Evolutionary conservation across 179 eudicot species (phyloP).

Genomic region (Heliamphora pulchella): DNA sequence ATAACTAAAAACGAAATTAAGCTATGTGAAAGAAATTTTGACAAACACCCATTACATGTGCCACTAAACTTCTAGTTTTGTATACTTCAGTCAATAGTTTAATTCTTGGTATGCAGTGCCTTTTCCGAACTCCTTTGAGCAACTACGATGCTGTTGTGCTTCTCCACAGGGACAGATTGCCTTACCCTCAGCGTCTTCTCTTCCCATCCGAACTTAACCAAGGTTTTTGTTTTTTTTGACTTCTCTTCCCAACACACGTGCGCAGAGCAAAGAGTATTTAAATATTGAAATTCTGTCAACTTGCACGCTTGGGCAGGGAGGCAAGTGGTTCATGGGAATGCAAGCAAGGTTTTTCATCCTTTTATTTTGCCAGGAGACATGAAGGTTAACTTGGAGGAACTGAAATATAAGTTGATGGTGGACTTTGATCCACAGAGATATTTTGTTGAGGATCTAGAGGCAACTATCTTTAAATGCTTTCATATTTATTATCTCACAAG

Average conservation of each 20-base stretch:
- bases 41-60: neutral
- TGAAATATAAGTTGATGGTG: slow-evolving; percentile 67
- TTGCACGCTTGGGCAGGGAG: slow-evolving; percentile 38
- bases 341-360: slow-evolving; percentile 72
- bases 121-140: slow-evolving; percentile 90
- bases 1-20: too few species aligned
- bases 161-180: slow-evolving; percentile 71
- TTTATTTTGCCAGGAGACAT: slow-evolving; percentile 37
- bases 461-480: slow-evolving; percentile 16
- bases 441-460: slow-evolving; percentile 70
- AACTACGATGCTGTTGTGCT: slow-evolving; percentile 85
- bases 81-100: neutral
- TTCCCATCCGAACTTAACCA: slow-evolving; percentile 76
- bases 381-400: slow-evolving; percentile 43
- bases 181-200: slow-evolving; percentile 72
- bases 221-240: slow-evolving; percentile 33
- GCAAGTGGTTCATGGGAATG: slow-evolving; percentile 54
- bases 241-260: neutral
- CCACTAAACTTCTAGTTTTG: neutral
- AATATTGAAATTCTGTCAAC: slow-evolving; percentile 4
- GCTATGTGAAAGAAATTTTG: too few species aligned
- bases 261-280: too few species aligned
- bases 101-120: slow-evolving; percentile 45
- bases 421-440: slow-evolving; percentile 80
- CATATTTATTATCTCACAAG: neutral